Evolutionary conservation across 495 filamentous ascomycete genomes (phyloP), one percentile per base, ranked within the genome.

Genomic region (Neurospora tetraspora): DNA sequence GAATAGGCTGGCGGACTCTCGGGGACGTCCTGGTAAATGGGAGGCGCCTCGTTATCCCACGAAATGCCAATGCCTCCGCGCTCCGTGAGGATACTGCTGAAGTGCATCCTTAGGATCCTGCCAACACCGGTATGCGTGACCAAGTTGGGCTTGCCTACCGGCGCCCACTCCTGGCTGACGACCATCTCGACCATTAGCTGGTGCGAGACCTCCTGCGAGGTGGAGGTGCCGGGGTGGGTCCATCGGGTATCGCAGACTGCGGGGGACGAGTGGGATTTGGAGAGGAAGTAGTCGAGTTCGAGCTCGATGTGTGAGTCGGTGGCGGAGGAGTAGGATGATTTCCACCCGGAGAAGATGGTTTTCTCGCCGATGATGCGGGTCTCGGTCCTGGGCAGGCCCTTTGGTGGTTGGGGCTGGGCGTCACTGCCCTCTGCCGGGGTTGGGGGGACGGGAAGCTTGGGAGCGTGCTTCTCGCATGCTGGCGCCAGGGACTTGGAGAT

Each of bases 1-100:
- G 77, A 77, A 74, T 99, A 98, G 3, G 87, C 87, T 0, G 96
- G 96, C 39, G 96, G 96, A 65, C 91, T 93, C 9, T 89, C 90
- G 1, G 95, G 94, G 37, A 99, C 94, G 78, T 98, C 93, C 82
- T 96, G 92, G 78, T 99, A 99, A 77, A 95, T 89, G 0, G 96
- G 96, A 42, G 96, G 96, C 80, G 91, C 89, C 82, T 99, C 96
- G 81, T 97, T 94, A 72, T 99, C 96, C 96, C 96, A 99, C 78
- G 90, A 92, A 77, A 99, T 95, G 4, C 96, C 96, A 70, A 98
- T 85, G 3, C 96, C 96, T 20, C 87, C 87, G 42, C 94, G 87
- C 79, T 97, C 92, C 2, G 95, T 98, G 70, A 98, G 84, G 42
- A 88, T 83, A 40, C 93, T 82, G 74, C 87, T 86, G 86, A 98